Conservation (phyloP, 768 basidiomycete genomes). For the Strobilomyces echinocephalus region DNA sequence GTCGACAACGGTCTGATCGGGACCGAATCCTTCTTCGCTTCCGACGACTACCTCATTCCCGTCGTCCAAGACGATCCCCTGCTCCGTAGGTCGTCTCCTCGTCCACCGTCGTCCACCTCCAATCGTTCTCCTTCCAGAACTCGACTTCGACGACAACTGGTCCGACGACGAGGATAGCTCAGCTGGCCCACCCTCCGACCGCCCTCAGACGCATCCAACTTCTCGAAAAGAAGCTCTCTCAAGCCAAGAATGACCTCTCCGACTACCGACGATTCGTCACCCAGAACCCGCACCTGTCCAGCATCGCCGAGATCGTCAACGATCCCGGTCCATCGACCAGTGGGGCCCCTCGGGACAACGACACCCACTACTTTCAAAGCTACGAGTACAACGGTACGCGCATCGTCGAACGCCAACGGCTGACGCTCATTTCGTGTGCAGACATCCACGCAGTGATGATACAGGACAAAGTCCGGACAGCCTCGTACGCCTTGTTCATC, state of each 20-base stretch:
- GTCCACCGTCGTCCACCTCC: background rate
- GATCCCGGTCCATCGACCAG: constrained; percentile 28
- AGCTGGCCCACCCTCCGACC: constrained; percentile 23
- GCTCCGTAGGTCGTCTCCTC: constrained; percentile 57
- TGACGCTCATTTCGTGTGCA: constrained; percentile 23
- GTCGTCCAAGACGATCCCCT: constrained; percentile 83
- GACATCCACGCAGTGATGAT: constrained; percentile 98
- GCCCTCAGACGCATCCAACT: constrained; percentile 46
- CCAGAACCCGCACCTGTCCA: constrained; percentile 45
- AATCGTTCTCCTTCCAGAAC: constrained; percentile 37
- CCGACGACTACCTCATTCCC: constrained; percentile 80
- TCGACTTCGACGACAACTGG: constrained; percentile 66
- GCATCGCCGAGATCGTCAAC: constrained; percentile 39
- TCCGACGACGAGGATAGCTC: constrained; percentile 45
- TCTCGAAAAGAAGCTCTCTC: constrained; percentile 59
- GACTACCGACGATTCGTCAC: constrained; percentile 60
- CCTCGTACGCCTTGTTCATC: constrained; percentile 90
- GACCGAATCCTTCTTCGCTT: constrained; percentile 56
- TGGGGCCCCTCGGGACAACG: constrained; percentile 63
- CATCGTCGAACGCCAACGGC: too few relatives aligned
- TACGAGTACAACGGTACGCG: constrained; percentile 79
- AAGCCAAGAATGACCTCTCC: constrained; percentile 53
- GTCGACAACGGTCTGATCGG: constrained; percentile 69
- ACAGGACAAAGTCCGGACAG: constrained; percentile 89
- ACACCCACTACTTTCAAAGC: constrained; percentile 90